Conservation (phyloP, 1,139 yeast genomes). For the Lodderomyces elongisporus region DNA sequence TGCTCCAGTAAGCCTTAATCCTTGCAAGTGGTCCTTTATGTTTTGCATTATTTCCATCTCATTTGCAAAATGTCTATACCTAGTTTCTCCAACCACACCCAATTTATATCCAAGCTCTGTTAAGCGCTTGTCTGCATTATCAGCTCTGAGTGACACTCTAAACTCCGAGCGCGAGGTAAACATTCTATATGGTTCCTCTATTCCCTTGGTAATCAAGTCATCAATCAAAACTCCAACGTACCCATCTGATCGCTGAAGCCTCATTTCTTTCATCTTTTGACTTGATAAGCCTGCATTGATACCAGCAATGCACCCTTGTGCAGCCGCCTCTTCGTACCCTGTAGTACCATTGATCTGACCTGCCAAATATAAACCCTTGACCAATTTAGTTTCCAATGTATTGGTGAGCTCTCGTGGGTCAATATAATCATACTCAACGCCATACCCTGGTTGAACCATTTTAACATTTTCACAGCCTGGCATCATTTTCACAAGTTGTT, state of each 20-base stretch:
- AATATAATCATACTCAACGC: conserved; percentile 94
- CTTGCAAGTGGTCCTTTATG: conserved; percentile 42
- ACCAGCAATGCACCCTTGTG: conserved; percentile 95
- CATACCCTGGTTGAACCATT: conserved; percentile 94
- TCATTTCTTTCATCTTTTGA: conserved; percentile 41
- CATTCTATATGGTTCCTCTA: conserved; percentile 97
- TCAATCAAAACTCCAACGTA: conserved; percentile 90
- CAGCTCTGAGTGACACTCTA: conserved; percentile 82
- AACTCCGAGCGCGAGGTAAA: conserved; percentile 95
- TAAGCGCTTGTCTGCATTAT: conserved; percentile 85
- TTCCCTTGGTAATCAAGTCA: conserved; percentile 92
- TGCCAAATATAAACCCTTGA: conserved; percentile 78
- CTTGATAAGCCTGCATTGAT: conserved; percentile 74
- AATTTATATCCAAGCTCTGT: conserved; percentile 61
- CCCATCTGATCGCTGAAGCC: conserved; percentile 72
- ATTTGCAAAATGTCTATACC: conserved; percentile 47
- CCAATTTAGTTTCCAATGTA: conserved; percentile 77
- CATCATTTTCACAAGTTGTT: conserved; percentile 64
- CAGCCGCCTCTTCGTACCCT: conserved; percentile 98
- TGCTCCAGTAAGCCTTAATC: conserved; percentile 45
- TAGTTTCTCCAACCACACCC: conserved; percentile 62
- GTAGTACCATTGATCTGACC: conserved; percentile 99
- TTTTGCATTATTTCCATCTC: conserved; percentile 46
- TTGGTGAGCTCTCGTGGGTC: conserved; percentile 83
- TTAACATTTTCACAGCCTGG: conserved; percentile 85